Percentiles rank a stretch among this genome's conserved stretches.
Conservation (phyloP, 768 basidiomycete species). For the Rhizopogon rudus region DNA sequence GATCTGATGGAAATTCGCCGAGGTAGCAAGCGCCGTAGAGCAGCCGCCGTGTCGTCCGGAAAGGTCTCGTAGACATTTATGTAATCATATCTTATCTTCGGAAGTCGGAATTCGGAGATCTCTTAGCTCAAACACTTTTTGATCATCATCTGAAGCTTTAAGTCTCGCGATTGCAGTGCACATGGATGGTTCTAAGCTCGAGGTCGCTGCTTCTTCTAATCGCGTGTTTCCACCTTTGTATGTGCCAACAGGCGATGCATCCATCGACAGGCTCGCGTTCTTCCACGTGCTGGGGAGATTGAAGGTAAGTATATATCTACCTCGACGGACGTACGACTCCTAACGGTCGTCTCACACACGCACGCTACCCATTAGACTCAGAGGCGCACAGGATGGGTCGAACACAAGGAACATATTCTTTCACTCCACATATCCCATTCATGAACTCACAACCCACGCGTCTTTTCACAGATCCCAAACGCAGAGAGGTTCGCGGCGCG, state of each 20-base stretch:
- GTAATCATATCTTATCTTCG: slow-evolving; percentile 22
- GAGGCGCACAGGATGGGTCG: slow-evolving; percentile 93
- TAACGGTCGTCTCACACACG: neutral
- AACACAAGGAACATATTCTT: slow-evolving; percentile 45
- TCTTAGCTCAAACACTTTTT: neutral
- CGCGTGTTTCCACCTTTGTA: slow-evolving; percentile 63
- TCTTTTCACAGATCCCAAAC: slow-evolving; percentile 55
- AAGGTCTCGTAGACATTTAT: slow-evolving; percentile 20
- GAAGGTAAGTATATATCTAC: slow-evolving; percentile 50
- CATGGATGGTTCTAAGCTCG: neutral
- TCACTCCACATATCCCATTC: neutral
- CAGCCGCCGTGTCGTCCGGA: slow-evolving; percentile 25
- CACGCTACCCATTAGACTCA: slow-evolving; percentile 59
- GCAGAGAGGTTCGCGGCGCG: slow-evolving; percentile 63
- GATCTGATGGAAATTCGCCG: slow-evolving; percentile 77
- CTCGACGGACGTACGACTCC: neutral
- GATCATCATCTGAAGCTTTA: neutral
- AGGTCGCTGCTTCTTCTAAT: slow-evolving; percentile 7
- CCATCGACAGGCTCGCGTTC: slow-evolving; percentile 77
- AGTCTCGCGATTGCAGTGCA: neutral
- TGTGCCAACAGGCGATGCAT: slow-evolving; percentile 42
- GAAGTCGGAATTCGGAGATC: slow-evolving; percentile 19
- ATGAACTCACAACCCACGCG: neutral
- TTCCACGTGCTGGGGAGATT: slow-evolving; percentile 85
- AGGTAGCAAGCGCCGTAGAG: slow-evolving; percentile 54